Conservation (phyloP, 129 eudicot genomes). For the Logfia minima region DNA sequence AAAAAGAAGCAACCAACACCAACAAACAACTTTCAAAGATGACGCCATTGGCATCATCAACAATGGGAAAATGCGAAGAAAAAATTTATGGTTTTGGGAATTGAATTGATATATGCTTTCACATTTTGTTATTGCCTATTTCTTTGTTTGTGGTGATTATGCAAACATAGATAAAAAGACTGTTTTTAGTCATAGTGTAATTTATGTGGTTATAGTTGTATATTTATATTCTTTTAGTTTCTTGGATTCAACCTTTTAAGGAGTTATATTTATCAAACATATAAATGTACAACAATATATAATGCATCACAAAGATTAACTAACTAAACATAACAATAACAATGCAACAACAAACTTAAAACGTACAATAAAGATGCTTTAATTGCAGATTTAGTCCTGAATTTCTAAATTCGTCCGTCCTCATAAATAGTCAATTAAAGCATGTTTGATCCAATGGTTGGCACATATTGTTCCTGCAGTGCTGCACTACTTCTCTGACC, state of each 20-base stretch:
- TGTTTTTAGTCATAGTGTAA: neutral
- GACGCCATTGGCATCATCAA: conserved; percentile 17
- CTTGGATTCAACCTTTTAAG: too few species aligned
- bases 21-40: conserved; percentile 10
- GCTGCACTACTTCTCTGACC: neutral
- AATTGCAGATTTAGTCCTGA: too few species aligned
- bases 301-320: too few species aligned
- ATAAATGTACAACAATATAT: too few species aligned
- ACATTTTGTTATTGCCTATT: neutral
- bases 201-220: neutral
- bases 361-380: too few species aligned
- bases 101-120: neutral
- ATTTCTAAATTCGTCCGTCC: too few species aligned
- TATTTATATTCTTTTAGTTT: neutral
- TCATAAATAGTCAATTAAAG: neutral
- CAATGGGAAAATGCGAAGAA: neutral
- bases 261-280: too few species aligned
- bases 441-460: neutral
- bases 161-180: neutral
- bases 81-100: neutral
- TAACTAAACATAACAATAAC: too few species aligned
- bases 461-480: neutral
- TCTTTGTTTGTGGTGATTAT: conserved; percentile 6
- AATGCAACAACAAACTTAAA: too few species aligned
- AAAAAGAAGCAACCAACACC: conserved; percentile 27